A percentile compares a stretch with the other conserved stretches of the same genome.
These are phyloP conservation scores for Teunomyces barrocoloradensis DNA, from an alignment of 805 yeast species.

Conservation along the genomic window DNA sequence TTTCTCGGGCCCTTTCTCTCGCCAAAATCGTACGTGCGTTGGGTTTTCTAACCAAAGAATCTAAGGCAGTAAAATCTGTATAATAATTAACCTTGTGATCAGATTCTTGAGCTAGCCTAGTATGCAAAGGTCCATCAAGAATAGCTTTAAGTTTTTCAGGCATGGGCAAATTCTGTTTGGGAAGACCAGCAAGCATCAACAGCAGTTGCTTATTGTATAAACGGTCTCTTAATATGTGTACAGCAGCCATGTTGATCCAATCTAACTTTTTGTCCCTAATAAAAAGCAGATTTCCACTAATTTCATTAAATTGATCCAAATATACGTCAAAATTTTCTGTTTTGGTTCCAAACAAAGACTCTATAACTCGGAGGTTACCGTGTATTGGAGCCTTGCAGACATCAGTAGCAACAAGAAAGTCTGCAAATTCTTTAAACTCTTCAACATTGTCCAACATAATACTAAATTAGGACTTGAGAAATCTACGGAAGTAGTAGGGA, in stretches of 20 bases:
- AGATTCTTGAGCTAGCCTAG: background rate
- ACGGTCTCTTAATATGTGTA: slow-evolving; percentile 13
- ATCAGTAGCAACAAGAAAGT: slow-evolving; percentile 8
- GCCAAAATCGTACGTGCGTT: slow-evolving; percentile 41
- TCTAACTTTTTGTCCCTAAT: slow-evolving; percentile 1
- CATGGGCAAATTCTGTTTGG: background rate
- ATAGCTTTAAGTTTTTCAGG: background rate
- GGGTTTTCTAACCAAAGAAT: slow-evolving; percentile 17
- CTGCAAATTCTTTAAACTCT: slow-evolving; percentile 5
- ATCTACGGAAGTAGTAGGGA: background rate
- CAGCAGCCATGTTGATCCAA: slow-evolving; percentile 15
- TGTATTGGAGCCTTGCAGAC: slow-evolving; percentile 11
- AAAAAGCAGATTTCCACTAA: slow-evolving; percentile 18
- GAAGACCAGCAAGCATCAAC: background rate
- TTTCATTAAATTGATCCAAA: slow-evolving; percentile 15
- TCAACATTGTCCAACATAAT: background rate
- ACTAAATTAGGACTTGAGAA: background rate
- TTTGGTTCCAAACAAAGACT: background rate
- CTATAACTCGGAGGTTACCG: slow-evolving; percentile 10
- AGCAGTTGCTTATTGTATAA: background rate
- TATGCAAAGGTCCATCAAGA: background rate
- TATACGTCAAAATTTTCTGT: slow-evolving; percentile 3
- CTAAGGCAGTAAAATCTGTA: slow-evolving; percentile 2
- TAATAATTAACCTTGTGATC: background rate
- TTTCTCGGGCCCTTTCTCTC: slow-evolving; percentile 36